Percentiles rank a stretch among this genome's conserved stretches.
These are phyloP conservation scores for Hypomyces rosellus DNA, from an alignment of 2,329 filamentous ascomycete genomes.

Conservation along the genomic window DNA sequence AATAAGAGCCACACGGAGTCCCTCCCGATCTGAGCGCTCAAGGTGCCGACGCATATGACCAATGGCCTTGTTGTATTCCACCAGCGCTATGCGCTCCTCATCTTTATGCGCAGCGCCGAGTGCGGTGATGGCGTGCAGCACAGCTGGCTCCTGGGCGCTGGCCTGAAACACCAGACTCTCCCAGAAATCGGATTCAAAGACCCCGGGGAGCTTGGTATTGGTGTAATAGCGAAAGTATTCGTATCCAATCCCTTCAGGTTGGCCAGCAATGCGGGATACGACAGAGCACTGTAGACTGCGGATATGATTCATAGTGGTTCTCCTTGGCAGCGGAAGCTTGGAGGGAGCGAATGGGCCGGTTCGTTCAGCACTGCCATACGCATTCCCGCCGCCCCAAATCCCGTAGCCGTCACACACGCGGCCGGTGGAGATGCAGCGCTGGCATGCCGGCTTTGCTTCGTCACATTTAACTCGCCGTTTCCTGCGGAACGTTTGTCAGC, in stretches of 20 bases:
- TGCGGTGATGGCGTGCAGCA: constrained; percentile 36
- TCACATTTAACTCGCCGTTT: constrained; percentile 28
- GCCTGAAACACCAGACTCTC: constrained; percentile 32
- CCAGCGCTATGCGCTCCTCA: constrained; percentile 20
- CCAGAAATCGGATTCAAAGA: constrained; percentile 33
- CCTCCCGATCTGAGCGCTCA: constrained; percentile 17
- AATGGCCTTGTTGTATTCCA: constrained; percentile 36
- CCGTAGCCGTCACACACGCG: constrained; percentile 34
- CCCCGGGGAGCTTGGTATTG: constrained; percentile 27
- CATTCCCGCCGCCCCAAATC: constrained; percentile 17
- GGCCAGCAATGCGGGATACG: neutral
- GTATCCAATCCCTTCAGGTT: constrained; percentile 15
- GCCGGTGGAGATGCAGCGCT: constrained; percentile 11
- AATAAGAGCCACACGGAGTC: constrained; percentile 32
- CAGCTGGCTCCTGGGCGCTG: constrained; percentile 30
- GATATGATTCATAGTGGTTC: no score
- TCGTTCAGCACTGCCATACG: constrained; percentile 2
- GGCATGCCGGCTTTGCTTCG: constrained; percentile 25
- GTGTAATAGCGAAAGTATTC: constrained; percentile 15
- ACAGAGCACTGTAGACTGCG: no score
- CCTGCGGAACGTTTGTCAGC: neutral
- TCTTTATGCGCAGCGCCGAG: constrained; percentile 30
- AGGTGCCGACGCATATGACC: constrained; percentile 25
- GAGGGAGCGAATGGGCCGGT: neutral
- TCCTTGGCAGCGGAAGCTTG: no score